These are phyloP conservation scores for Cyanophora paradoxa DNA, from an alignment of 78 protist species.

Conservation along the genomic window DNA sequence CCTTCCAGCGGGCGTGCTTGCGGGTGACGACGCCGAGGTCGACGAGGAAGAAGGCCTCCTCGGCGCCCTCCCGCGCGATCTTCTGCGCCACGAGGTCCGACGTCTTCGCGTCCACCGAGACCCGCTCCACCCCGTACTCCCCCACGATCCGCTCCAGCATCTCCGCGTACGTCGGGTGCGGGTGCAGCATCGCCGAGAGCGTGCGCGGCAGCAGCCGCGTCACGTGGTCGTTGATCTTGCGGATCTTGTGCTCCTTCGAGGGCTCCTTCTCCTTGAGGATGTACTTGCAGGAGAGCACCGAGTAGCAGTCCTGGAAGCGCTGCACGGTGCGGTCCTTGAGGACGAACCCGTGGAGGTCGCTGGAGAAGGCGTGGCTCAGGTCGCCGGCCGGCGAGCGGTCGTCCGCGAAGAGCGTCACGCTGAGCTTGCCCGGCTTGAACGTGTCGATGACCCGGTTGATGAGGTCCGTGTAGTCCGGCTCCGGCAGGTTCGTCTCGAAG, in stretches of 20 bases:
- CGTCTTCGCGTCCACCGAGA: too few relatives aligned
- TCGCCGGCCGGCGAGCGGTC: background rate
- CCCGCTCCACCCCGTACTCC: too few relatives aligned
- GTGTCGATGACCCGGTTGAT: slow-evolving; percentile 4
- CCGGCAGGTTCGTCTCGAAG: slow-evolving; percentile 52
- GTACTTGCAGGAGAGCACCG: background rate
- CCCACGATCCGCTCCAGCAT: too few relatives aligned
- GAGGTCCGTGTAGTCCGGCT: slow-evolving; percentile 16
- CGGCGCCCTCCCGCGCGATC: background rate
- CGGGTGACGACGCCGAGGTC: slow-evolving; percentile 9
- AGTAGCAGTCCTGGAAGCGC: background rate
- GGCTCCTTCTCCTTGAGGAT: background rate
- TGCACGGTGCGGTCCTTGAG: background rate
- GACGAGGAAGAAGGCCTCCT: slow-evolving; percentile 14
- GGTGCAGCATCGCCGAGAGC: too few relatives aligned
- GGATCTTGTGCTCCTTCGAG: too few relatives aligned
- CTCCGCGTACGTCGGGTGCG: too few relatives aligned
- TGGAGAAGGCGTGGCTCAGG: too few relatives aligned
- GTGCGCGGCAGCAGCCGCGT: too few relatives aligned
- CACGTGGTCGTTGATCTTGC: too few relatives aligned
- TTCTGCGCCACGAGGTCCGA: too few relatives aligned
- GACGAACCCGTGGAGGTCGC: background rate
- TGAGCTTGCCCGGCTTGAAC: background rate
- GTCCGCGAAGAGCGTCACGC: background rate
- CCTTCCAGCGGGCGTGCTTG: slow-evolving; percentile 13